Percentiles rank a stretch among this genome's conserved stretches.
Conservation (phyloP, 2,329 filamentous ascomycete genomes). For the Aureobasidium musti region DNA sequence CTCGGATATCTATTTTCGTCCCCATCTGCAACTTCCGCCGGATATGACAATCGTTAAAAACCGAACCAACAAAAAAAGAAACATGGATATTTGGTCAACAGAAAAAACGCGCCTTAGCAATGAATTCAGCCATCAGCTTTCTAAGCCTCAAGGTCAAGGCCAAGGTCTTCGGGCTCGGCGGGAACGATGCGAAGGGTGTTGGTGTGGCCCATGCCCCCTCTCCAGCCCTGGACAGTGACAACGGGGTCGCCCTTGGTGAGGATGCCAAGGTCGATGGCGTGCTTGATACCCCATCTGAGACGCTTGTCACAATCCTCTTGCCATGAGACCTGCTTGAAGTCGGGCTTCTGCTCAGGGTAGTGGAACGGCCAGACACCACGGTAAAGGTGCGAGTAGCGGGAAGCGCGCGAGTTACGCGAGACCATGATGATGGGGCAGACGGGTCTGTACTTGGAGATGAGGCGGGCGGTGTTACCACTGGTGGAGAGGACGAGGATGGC, state of each 20-base stretch:
- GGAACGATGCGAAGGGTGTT: conserved; percentile 67
- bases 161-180: conserved; percentile 51
- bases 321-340: conserved; percentile 92
- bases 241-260: conserved; percentile 72
- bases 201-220: conserved; percentile 88
- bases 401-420: conserved; percentile 79
- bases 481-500: conserved; percentile 96
- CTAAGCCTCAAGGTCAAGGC: conserved; percentile 52
- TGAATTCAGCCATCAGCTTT: not conserved
- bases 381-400: conserved; percentile 91
- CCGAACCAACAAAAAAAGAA: conserved; percentile 15
- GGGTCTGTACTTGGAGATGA: conserved; percentile 97
- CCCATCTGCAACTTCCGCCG: conserved; percentile 10
- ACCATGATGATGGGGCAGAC: conserved; percentile 99
- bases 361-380: conserved; percentile 97
- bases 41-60: conserved; percentile 25
- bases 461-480: conserved; percentile 86
- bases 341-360: conserved; percentile 89
- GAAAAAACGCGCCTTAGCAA: not conserved
- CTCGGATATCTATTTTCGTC: conserved; percentile 23
- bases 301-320: conserved; percentile 98
- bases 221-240: conserved; percentile 86
- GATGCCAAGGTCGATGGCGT: conserved; percentile 80
- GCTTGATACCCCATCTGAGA: conserved; percentile 93
- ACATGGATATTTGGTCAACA: conserved; percentile 2